A percentile compares a stretch with the other conserved stretches of the same genome.
Evolutionary conservation across 129 eudicot species (phyloP).

Genomic region (Lactuca saligna): DNA sequence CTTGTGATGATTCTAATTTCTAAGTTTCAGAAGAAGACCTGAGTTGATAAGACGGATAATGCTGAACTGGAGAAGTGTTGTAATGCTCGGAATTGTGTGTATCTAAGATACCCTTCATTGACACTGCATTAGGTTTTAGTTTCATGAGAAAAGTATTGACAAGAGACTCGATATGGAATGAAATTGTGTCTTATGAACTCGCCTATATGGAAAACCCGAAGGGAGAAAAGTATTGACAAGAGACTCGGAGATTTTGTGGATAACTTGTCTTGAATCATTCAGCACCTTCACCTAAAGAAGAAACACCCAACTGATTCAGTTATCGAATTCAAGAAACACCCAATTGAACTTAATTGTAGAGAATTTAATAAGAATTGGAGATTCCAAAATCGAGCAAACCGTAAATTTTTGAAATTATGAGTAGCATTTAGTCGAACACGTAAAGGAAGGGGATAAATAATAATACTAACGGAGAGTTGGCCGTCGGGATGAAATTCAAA

Average conservation of each 20-base stretch:
- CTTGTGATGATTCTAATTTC: conserved; percentile 1
- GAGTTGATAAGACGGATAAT: conserved; percentile 88
- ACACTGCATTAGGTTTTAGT: conserved; percentile 59
- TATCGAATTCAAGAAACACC: background rate
- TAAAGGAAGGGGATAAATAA: background rate
- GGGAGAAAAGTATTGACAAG: conserved; percentile 83
- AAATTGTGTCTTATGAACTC: conserved; percentile 9
- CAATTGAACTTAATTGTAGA: background rate
- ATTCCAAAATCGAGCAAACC: background rate
- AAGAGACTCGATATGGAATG: background rate
- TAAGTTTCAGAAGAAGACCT: conserved; percentile 50
- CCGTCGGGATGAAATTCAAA: conserved; percentile 61
- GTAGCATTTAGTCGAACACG: conserved; percentile 29
- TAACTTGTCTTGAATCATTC: conserved; percentile 72
- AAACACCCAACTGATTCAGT: background rate
- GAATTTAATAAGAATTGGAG: conserved; percentile 1
- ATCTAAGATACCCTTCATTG: conserved; percentile 90
- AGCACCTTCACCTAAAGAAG: conserved; percentile 58
- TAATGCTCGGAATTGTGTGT: conserved; percentile 87
- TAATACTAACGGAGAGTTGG: conserved; percentile 45
- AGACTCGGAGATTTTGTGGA: conserved; percentile 66
- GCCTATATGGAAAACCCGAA: conserved; percentile 97
- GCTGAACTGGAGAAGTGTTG: conserved; percentile 92
- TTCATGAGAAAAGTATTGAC: conserved; percentile 17
- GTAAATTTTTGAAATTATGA: background rate